These are phyloP conservation scores for Ilyonectria mors-panacis DNA, from an alignment of 2,329 filamentous ascomycete species.

Conservation along the genomic window DNA sequence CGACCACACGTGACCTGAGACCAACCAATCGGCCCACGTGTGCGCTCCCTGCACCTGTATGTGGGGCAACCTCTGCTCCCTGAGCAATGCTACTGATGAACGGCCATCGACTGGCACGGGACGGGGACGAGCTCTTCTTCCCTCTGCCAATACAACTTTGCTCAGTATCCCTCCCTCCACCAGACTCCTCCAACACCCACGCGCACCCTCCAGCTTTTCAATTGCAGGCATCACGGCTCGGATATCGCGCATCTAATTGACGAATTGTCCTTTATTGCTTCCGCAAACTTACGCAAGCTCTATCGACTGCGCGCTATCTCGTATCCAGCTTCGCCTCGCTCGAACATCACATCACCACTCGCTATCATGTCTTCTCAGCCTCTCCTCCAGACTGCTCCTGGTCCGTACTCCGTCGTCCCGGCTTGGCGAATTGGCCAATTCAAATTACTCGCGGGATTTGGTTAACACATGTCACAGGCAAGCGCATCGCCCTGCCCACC, in stretches of 20 bases:
- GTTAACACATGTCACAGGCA: conserved; percentile 73
- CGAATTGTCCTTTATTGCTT: background rate
- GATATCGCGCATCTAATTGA: conserved; percentile 7
- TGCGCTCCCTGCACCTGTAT: conserved; percentile 31
- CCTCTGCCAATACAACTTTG: conserved; percentile 12
- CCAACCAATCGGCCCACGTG: conserved; percentile 55
- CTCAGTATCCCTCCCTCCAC: conserved; percentile 9
- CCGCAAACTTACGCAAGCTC: conserved; percentile 10
- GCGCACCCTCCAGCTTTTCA: background rate
- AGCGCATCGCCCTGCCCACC: conserved; percentile 97
- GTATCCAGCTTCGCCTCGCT: background rate
- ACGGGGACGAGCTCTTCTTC: conserved; percentile 16
- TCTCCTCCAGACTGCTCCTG: conserved; percentile 92
- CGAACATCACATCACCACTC: conserved; percentile 3
- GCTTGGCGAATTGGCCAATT: background rate
- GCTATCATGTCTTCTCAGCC: conserved; percentile 93
- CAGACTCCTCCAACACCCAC: conserved; percentile 8
- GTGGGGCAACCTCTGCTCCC: conserved; percentile 34
- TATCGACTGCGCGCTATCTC: conserved; percentile 12
- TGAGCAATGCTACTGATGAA: conserved; percentile 39
- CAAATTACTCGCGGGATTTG: conserved; percentile 1
- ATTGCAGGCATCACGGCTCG: background rate
- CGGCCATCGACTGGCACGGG: conserved; percentile 18
- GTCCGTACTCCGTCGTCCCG: conserved; percentile 64
- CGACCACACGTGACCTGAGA: conserved; percentile 47